phyloP scores from a whole-genome alignment of 2,329 filamentous ascomycete species.

The Alternaria solani region DNA sequence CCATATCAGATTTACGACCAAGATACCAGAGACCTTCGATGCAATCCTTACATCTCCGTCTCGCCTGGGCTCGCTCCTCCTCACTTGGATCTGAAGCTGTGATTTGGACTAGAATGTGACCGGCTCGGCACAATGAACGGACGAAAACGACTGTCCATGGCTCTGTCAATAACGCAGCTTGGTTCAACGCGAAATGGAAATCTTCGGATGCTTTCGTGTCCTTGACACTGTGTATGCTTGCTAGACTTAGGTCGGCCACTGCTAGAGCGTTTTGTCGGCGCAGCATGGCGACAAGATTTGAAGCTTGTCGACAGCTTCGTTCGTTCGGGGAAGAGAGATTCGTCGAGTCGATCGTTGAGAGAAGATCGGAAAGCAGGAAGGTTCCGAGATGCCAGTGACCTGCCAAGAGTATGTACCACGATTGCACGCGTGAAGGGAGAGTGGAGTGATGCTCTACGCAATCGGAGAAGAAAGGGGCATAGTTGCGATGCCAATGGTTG shows the following conservation, averaged over 20 bases:
- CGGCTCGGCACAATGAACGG: constrained; percentile 13
- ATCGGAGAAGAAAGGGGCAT: constrained; percentile 62
- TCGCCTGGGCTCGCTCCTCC: constrained; percentile 27
- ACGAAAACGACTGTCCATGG: constrained; percentile 63
- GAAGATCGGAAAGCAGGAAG: constrained; percentile 63
- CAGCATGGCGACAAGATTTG: constrained; percentile 50
- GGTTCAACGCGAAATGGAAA: constrained; percentile 63
- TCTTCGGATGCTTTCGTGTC: constrained; percentile 33
- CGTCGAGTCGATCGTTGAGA: constrained; percentile 59
- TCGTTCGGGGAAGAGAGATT: constrained; percentile 49
- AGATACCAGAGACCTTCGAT: constrained; percentile 63
- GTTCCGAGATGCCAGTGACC: constrained; percentile 66
- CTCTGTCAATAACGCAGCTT: constrained; percentile 64
- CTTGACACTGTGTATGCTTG: constrained; percentile 30
- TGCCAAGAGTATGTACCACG: constrained; percentile 66
- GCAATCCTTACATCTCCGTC: constrained; percentile 56
- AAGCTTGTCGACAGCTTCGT: constrained; percentile 56
- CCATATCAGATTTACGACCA: constrained; percentile 64
- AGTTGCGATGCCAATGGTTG: constrained; percentile 63
- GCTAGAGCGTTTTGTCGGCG: constrained; percentile 53
- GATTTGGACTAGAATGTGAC: constrained; percentile 7
- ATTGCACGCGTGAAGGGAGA: constrained; percentile 63
- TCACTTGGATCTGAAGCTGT: constrained; percentile 20
- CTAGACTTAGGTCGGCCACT: constrained; percentile 33
- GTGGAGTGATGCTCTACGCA: constrained; percentile 59